Base-by-base conservation (phyloP, 2,329 filamentous ascomycete genomes). In the Alternaria arborescens region DNA sequence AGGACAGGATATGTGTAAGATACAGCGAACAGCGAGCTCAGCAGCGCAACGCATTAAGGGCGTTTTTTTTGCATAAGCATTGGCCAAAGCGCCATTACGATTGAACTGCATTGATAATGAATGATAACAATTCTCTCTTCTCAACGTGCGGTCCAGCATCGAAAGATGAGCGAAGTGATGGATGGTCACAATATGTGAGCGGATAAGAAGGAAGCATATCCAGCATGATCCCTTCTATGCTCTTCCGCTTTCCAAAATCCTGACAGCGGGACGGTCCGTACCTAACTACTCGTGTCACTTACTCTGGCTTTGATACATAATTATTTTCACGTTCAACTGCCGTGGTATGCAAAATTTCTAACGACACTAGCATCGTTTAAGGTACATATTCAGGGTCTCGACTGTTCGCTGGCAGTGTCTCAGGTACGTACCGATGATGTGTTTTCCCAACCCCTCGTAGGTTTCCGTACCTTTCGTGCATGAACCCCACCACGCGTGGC, bases 1-100 rank as follows among this genome's bases (percentile, higher is more conserved):
- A 26, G 22, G 22, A 64, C 62, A 66, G 52, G 52, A 60, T 64
- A 65, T 60, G 46, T 58, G 43, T 47, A 58, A 40, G 55, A 52
- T 38, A 52, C n/a, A 55, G 41, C 26, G 18, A 32, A 41, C 16
- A 46, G 32, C 46, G 53, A 38, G 46, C 18, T 50, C 8, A 50
- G 46, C 51, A 43, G 28, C 34, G 55, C 58, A 60, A 43, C 53
- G 59, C 64, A 66, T 66, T 62, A 38, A 43, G 34, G 61, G 64
- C 64, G 64, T 64, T 54, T 50, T 54, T 50, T 36, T 50, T 50
- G 46, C 46, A 50, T 50, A 50, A 22, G 46, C 30, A 50, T 50
- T 50, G 46, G 46, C 46, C 5, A 50, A 24, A 26, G 32, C 36
- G 38, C 50, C 50, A 52, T 32, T 30, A 52, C 38, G 34, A 52